Conservation (phyloP, 805 yeast genomes). For the Ogataea corticis region DNA sequence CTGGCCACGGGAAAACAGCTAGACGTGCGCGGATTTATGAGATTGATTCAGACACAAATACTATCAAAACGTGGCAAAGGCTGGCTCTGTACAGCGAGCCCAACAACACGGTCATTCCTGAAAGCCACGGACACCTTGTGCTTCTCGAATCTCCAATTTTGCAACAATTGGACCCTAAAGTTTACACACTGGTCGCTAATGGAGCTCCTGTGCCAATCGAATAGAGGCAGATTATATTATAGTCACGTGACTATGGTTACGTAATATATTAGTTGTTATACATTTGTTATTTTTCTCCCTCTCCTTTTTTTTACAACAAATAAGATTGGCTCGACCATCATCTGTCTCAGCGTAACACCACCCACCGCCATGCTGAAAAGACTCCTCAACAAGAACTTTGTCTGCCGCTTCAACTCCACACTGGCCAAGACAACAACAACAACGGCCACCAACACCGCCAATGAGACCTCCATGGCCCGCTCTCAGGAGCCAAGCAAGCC, state of each 20-base stretch:
- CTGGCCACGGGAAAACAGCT: slow-evolving; percentile 82
- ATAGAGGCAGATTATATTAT: too few relatives aligned
- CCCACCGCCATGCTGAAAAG: slow-evolving; percentile 1
- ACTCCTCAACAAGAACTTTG: background rate
- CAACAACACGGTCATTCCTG: too few relatives aligned
- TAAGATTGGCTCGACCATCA: background rate
- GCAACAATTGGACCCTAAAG: too few relatives aligned
- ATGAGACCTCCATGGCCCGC: slow-evolving; percentile 4
- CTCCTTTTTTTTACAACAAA: background rate
- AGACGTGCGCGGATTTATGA: slow-evolving; percentile 77
- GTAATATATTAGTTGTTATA: background rate
- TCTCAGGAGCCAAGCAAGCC: slow-evolving; percentile 12
- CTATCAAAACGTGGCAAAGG: background rate
- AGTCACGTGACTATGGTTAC: background rate
- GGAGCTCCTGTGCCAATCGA: too few relatives aligned
- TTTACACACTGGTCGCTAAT: too few relatives aligned
- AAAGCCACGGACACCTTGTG: too few relatives aligned
- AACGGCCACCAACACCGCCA: too few relatives aligned
- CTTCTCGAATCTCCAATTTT: too few relatives aligned
- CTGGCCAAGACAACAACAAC: slow-evolving; percentile 1
- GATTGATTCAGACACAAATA: slow-evolving; percentile 40
- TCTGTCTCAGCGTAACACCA: background rate
- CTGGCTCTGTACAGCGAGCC: background rate
- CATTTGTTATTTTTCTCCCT: background rate
- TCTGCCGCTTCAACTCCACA: slow-evolving; percentile 11